A percentile compares a stretch with the other conserved stretches of the same genome.
These are phyloP conservation scores for Hirsutella minnesotensis DNA, from an alignment of 2,329 filamentous ascomycete genomes.

Conservation along the genomic window DNA sequence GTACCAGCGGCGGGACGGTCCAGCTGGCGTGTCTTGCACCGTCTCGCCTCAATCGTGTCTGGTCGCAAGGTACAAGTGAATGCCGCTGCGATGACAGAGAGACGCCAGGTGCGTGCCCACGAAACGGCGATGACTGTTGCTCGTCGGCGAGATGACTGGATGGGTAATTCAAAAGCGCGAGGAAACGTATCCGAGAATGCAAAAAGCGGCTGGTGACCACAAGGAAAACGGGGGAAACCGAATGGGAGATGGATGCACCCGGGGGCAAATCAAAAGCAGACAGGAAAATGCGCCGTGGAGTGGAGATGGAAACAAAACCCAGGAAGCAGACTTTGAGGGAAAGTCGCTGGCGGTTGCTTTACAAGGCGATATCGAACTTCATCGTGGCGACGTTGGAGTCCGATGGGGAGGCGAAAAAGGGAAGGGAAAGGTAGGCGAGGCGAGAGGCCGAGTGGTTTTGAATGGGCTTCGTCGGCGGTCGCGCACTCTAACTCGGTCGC, in stretches of 20 bases:
- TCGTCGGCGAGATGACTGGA: too few relatives aligned
- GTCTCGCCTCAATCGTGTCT: neutral
- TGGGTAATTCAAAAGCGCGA: too few relatives aligned
- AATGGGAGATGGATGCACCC: neutral
- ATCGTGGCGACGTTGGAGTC: slow-evolving; percentile 39
- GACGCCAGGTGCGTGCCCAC: too few relatives aligned
- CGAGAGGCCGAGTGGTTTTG: slow-evolving; percentile 16
- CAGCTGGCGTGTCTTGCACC: neutral
- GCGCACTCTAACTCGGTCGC: neutral
- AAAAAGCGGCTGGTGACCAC: too few relatives aligned
- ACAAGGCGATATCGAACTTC: slow-evolving; percentile 40
- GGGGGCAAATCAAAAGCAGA: neutral
- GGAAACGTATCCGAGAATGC: too few relatives aligned
- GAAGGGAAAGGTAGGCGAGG: slow-evolving; percentile 4
- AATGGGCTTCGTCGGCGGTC: slow-evolving; percentile 8
- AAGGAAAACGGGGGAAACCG: neutral
- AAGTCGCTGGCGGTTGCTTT: slow-evolving; percentile 39
- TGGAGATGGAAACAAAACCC: slow-evolving; percentile 19
- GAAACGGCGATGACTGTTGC: too few relatives aligned
- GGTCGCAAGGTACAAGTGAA: slow-evolving; percentile 39
- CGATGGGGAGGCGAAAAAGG: slow-evolving; percentile 27
- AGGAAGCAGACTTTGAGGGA: slow-evolving; percentile 42
- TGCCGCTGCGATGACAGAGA: slow-evolving; percentile 28
- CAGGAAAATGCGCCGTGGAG: slow-evolving; percentile 21
- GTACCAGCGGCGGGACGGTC: neutral